Evolutionary conservation across 805 yeast genomes (phyloP).

Genomic region (Kuraishia piskuri): DNA sequence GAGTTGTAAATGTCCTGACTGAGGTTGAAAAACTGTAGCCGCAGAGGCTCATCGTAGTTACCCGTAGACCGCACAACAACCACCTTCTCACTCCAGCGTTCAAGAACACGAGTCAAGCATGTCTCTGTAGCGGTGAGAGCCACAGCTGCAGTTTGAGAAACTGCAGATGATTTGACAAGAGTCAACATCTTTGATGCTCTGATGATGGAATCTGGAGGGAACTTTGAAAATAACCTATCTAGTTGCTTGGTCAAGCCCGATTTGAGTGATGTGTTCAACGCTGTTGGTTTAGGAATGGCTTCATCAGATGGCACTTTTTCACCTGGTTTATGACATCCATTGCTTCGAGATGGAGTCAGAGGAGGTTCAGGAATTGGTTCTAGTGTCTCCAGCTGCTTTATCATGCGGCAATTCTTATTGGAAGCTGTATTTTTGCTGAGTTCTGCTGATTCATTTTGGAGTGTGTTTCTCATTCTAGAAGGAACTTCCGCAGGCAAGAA

Average conservation of each 20-base stretch:
- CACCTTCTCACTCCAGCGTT: slow-evolving; percentile 74
- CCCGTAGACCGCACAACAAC: slow-evolving; percentile 66
- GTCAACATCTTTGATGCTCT: slow-evolving; percentile 65
- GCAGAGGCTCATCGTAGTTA: slow-evolving; percentile 38
- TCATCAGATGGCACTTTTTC: not conserved
- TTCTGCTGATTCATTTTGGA: not conserved
- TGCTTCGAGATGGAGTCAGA: not conserved
- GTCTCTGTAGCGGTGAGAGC: slow-evolving; percentile 29
- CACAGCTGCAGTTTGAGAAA: slow-evolving; percentile 6
- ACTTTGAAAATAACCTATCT: slow-evolving; percentile 21
- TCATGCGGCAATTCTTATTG: not conserved
- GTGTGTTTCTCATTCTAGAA: not conserved
- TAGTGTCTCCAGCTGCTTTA: not conserved
- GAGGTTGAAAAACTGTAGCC: slow-evolving; percentile 52
- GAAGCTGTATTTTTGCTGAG: not conserved
- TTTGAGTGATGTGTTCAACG: not conserved
- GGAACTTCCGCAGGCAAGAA: not conserved
- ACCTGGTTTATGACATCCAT: not conserved
- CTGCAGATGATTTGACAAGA: slow-evolving; percentile 33
- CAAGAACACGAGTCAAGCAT: slow-evolving; percentile 46
- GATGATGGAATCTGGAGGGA: slow-evolving; percentile 52
- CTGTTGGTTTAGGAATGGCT: not conserved
- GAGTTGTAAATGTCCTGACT: slow-evolving; percentile 15
- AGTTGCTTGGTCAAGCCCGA: slow-evolving; percentile 1
- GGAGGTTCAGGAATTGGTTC: not conserved